phyloP scores from a whole-genome alignment of 768 basidiomycete genomes.

The Epithele typhae region DNA sequence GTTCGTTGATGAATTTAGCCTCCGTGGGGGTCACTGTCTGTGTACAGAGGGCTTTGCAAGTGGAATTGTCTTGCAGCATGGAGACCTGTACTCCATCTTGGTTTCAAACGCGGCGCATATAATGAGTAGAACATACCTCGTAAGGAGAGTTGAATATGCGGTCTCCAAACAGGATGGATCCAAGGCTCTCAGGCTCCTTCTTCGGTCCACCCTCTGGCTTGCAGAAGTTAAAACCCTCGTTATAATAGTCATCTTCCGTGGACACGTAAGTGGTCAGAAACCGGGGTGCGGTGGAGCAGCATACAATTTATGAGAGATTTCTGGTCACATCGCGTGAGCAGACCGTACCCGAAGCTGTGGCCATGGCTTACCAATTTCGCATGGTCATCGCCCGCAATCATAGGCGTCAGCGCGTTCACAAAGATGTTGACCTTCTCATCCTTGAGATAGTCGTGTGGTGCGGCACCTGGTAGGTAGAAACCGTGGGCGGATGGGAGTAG shows the following conservation, averaged over 20 bases:
- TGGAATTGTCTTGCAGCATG: conserved; percentile 73
- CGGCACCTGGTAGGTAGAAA: conserved; percentile 91
- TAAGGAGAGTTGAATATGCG: conserved; percentile 90
- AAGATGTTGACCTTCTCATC: conserved; percentile 76
- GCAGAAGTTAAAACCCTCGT: conserved; percentile 83
- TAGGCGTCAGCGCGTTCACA: conserved; percentile 89
- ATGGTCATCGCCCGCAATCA: conserved; percentile 62
- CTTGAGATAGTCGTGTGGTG: conserved; percentile 73
- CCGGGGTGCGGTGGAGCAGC: conserved; percentile 13
- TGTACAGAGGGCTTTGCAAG: conserved; percentile 75
- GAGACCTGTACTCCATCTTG: conserved; percentile 47
- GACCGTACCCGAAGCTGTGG: conserved; percentile 1
- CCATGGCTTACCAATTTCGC: conserved; percentile 62
- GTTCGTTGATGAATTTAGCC: conserved; percentile 85
- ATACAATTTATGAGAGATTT: conserved; percentile 90
- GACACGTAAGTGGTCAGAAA: not conserved
- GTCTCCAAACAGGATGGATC: conserved; percentile 95
- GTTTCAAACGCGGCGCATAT: not conserved
- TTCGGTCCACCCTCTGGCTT: conserved; percentile 67
- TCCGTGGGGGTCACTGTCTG: conserved; percentile 60
- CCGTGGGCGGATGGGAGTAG: conserved; percentile 35
- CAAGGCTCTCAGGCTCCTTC: conserved; percentile 80
- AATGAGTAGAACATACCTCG: conserved; percentile 49
- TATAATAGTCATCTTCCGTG: conserved; percentile 84
- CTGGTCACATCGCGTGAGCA: conserved; percentile 34